Percentiles rank a stretch among this genome's conserved stretches.
Conservation (phyloP, 2,329 filamentous ascomycete species). For the Aureobasidium vineae region DNA sequence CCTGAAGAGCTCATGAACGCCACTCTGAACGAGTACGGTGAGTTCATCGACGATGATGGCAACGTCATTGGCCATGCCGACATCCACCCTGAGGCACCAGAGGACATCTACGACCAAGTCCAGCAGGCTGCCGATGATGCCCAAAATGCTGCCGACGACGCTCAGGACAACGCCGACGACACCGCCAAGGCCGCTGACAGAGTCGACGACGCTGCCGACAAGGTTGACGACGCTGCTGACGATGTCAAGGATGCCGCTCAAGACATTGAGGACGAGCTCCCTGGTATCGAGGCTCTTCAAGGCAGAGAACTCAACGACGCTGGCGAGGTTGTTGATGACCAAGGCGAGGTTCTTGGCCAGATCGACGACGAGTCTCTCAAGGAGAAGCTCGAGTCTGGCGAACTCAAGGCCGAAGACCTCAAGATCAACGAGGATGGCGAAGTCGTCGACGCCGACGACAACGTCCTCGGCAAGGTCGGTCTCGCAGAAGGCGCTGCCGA, state of each 20-base stretch:
- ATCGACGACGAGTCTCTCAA: constrained; percentile 42
- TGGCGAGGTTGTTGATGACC: constrained; percentile 50
- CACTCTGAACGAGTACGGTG: constrained; percentile 53
- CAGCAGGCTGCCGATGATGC: constrained; percentile 43
- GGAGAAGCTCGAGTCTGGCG: constrained; percentile 41
- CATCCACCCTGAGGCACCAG: constrained; percentile 47
- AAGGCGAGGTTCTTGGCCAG: constrained; percentile 52
- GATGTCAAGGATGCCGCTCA: constrained; percentile 35
- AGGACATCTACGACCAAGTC: constrained; percentile 43
- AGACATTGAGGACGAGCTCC: constrained; percentile 50
- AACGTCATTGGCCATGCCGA: constrained; percentile 55
- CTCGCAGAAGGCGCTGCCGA: constrained; percentile 51
- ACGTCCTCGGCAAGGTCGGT: constrained; percentile 52
- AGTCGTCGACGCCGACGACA: constrained; percentile 52
- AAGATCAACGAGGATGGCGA: constrained; percentile 53
- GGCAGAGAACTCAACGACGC: constrained; percentile 53
- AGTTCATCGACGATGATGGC: constrained; percentile 56
- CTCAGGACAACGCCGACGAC: constrained; percentile 36
- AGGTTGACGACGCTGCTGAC: constrained; percentile 35
- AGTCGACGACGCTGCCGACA: constrained; percentile 36
- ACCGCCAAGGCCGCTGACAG: constrained; percentile 35
- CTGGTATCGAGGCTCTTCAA: constrained; percentile 53
- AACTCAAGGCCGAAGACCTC: constrained; percentile 49
- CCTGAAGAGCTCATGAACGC: constrained; percentile 49
- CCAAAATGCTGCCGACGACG: constrained; percentile 35